Evolutionary conservation across 306 rosid species (phyloP).

Genomic region (Sicyos edulis): DNA sequence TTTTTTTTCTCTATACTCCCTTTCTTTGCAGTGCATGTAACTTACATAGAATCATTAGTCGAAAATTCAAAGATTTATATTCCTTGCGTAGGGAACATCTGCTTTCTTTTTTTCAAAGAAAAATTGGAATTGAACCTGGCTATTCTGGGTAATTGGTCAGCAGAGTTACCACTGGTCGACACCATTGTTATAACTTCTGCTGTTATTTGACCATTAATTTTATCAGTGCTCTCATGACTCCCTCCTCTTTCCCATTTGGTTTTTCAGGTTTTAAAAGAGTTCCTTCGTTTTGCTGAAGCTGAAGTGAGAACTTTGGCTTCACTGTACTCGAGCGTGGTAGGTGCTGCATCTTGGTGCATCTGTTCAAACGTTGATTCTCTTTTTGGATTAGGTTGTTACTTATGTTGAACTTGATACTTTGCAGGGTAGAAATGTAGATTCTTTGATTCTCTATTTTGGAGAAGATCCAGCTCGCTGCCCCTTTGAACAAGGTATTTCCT

Average conservation of each 20-base stretch:
- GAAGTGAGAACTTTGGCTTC: slow-evolving; percentile 86
- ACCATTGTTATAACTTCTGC: not conserved
- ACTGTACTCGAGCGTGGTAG: slow-evolving; percentile 72
- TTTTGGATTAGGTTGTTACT: slow-evolving; percentile 13
- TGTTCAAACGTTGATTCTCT: not conserved
- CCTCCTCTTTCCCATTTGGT: slow-evolving; percentile 3
- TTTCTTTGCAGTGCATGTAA: not conserved
- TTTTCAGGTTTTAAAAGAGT: slow-evolving; percentile 57
- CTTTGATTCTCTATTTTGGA: slow-evolving; percentile 81
- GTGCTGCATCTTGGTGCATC: slow-evolving; percentile 27
- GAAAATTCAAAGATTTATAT: too few relatives aligned
- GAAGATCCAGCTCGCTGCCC: slow-evolving; percentile 89
- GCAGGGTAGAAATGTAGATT: slow-evolving; percentile 86
- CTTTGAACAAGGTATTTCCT: slow-evolving; percentile 69
- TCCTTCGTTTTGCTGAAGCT: slow-evolving; percentile 78
- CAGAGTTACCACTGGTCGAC: too few relatives aligned
- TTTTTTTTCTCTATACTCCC: not conserved
- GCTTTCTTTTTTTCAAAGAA: too few relatives aligned
- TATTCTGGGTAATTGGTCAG: too few relatives aligned
- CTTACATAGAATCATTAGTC: not conserved
- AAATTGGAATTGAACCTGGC: too few relatives aligned
- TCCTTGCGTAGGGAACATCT: not conserved
- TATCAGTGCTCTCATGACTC: slow-evolving; percentile 3
- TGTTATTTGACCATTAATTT: not conserved
- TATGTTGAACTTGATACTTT: slow-evolving; percentile 23